Percentiles rank a stretch among this genome's conserved stretches.
These are phyloP conservation scores for Sextonia rubra DNA, from an alignment of 164 flowering plant species.

Conservation along the genomic window DNA sequence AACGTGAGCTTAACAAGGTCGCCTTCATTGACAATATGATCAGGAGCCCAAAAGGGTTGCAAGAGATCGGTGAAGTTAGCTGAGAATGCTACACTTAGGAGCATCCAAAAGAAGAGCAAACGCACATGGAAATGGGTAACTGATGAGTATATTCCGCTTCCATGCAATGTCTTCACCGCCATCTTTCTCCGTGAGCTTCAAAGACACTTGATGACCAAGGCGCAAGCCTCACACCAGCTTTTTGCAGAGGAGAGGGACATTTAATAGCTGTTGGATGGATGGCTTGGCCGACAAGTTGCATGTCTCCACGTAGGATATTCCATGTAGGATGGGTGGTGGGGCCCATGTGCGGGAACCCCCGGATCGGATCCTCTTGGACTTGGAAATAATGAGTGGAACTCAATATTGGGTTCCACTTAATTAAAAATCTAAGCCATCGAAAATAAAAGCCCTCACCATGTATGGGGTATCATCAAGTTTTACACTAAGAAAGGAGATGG, in stretches of 20 bases:
- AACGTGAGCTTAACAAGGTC: constrained; percentile 16
- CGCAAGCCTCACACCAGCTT: not conserved
- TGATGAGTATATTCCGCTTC: too few species aligned
- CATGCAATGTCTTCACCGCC: not conserved
- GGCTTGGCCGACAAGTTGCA: not conserved
- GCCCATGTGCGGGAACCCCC: not conserved
- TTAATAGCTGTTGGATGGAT: not conserved
- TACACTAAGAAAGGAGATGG: too few species aligned
- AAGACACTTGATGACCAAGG: not conserved
- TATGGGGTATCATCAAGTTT: too few species aligned
- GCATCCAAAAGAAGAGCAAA: not conserved
- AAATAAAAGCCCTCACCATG: too few species aligned
- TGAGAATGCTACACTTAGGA: constrained; percentile 1
- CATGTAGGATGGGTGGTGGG: not conserved
- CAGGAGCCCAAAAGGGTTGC: constrained; percentile 34
- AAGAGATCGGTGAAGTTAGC: constrained; percentile 25
- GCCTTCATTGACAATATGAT: constrained; percentile 21
- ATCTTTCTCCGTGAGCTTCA: not conserved
- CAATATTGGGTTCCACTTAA: too few species aligned
- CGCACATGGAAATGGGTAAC: not conserved
- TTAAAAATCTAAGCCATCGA: too few species aligned
- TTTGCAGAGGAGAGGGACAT: not conserved
- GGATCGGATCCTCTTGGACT: too few species aligned
- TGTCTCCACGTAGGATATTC: not conserved
- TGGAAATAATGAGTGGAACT: too few species aligned